Evolutionary conservation across 345 rosid species (phyloP).

Genomic region (Eucalyptus camaldulensis): DNA sequence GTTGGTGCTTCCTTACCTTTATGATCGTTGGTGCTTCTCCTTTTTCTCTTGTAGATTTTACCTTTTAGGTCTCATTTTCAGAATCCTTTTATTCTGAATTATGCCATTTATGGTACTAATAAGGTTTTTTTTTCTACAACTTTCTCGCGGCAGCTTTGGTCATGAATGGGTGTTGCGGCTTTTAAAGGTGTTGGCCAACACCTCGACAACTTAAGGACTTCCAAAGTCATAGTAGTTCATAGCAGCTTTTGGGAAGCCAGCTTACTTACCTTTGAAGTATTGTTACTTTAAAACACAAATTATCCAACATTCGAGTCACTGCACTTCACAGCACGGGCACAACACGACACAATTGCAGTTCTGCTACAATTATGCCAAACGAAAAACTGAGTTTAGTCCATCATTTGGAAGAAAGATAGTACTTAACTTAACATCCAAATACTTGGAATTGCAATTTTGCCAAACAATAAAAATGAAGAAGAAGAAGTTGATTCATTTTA

Average conservation of each 20-base stretch:
- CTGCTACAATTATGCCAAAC: background rate
- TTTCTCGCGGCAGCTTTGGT: background rate
- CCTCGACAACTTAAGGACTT: background rate
- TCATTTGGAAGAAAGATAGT: background rate
- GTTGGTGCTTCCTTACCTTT: background rate
- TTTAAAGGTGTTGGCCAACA: background rate
- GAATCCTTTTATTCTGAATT: background rate
- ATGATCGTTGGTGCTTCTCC: rapidly evolving
- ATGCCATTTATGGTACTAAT: background rate
- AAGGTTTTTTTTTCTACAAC: no score
- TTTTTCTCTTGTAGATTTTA: background rate
- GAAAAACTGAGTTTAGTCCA: background rate
- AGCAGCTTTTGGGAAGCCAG: background rate
- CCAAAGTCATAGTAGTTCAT: background rate
- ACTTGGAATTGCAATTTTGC: background rate
- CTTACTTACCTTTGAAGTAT: background rate
- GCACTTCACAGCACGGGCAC: background rate
- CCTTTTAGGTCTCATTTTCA: background rate
- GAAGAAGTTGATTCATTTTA: background rate
- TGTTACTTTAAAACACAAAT: background rate
- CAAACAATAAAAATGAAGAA: background rate
- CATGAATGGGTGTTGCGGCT: background rate
- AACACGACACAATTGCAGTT: rapidly evolving
- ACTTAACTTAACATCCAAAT: background rate
- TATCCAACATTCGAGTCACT: background rate